These are phyloP conservation scores for Lipomyces mesembrius DNA, from an alignment of 805 yeast species.

Conservation along the genomic window DNA sequence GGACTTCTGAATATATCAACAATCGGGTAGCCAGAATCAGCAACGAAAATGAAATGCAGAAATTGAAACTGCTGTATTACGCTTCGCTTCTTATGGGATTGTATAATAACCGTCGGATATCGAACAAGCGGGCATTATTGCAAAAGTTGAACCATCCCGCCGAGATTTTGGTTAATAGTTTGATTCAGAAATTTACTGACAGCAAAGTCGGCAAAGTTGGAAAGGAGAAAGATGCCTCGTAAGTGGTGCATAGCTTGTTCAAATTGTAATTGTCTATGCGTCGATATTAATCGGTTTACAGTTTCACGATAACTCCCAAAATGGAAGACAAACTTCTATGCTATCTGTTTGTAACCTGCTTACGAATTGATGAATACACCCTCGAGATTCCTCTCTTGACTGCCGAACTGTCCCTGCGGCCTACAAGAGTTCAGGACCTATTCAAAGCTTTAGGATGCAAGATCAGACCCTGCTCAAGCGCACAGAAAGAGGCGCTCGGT, in stretches of 20 bases:
- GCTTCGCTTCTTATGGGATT: conserved; percentile 80
- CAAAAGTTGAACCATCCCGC: conserved; percentile 68
- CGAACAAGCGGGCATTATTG: conserved; percentile 61
- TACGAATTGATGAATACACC: conserved; percentile 76
- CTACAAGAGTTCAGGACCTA: conserved; percentile 49
- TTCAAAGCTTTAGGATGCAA: conserved; percentile 82
- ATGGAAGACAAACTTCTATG: conserved; percentile 86
- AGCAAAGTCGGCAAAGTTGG: conserved; percentile 55
- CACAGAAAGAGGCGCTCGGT: conserved; percentile 47
- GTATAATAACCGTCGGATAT: conserved; percentile 70
- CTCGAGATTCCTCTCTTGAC: conserved; percentile 83
- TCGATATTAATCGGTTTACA: background rate
- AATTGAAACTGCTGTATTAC: conserved; percentile 74
- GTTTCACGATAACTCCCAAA: conserved; percentile 81
- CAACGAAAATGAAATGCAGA: conserved; percentile 56
- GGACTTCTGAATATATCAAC: conserved; percentile 30
- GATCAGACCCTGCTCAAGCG: conserved; percentile 65
- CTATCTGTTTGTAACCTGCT: conserved; percentile 68
- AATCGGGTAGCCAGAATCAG: conserved; percentile 48
- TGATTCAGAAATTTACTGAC: conserved; percentile 73
- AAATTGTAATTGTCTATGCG: conserved; percentile 47
- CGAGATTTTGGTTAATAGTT: conserved; percentile 69
- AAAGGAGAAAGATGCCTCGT: conserved; percentile 28
- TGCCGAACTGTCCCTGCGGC: conserved; percentile 79
- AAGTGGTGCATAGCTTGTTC: background rate